A percentile compares a stretch with the other conserved stretches of the same genome.
Evolutionary conservation across 1,139 yeast genomes (phyloP).

Genomic region (Nematodospora anomalae): DNA sequence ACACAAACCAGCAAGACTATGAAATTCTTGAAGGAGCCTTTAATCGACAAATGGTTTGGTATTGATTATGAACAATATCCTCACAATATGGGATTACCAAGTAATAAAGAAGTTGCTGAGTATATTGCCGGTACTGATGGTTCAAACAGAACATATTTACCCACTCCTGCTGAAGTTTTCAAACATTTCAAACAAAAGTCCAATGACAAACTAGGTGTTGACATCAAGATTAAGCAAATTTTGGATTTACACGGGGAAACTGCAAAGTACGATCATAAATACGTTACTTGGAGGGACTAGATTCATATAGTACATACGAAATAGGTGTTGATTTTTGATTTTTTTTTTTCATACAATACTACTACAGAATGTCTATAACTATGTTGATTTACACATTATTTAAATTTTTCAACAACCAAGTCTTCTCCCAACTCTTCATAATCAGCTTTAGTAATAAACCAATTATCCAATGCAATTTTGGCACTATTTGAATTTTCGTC

Average conservation of each 20-base stretch:
- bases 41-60: slow-evolving; percentile 46
- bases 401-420: slow-evolving; percentile 54
- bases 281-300: slow-evolving; percentile 57
- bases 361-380: slow-evolving; percentile 1
- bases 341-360: too few relatives aligned
- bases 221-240: slow-evolving; percentile 52
- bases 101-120: slow-evolving; percentile 54
- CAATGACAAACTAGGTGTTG: slow-evolving; percentile 62
- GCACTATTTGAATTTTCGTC: slow-evolving; percentile 38
- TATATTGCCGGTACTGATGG: slow-evolving; percentile 68
- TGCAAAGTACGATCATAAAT: slow-evolving; percentile 54
- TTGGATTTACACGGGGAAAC: slow-evolving; percentile 63
- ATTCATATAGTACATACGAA: neutral
- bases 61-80: slow-evolving; percentile 67
- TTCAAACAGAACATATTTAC: slow-evolving; percentile 61
- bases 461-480: slow-evolving; percentile 48
- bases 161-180: slow-evolving; percentile 64
- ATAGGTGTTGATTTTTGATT: neutral
- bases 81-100: slow-evolving; percentile 77
- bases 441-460: slow-evolving; percentile 58
- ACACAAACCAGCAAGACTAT: slow-evolving; percentile 27
- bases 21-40: slow-evolving; percentile 35
- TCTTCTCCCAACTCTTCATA: slow-evolving; percentile 64
- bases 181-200: slow-evolving; percentile 55
- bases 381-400: slow-evolving; percentile 15